A percentile compares a stretch with the other conserved stretches of the same genome.
Conservation (phyloP, 179 eudicot genomes). For the Spinacia oleracea region DNA sequence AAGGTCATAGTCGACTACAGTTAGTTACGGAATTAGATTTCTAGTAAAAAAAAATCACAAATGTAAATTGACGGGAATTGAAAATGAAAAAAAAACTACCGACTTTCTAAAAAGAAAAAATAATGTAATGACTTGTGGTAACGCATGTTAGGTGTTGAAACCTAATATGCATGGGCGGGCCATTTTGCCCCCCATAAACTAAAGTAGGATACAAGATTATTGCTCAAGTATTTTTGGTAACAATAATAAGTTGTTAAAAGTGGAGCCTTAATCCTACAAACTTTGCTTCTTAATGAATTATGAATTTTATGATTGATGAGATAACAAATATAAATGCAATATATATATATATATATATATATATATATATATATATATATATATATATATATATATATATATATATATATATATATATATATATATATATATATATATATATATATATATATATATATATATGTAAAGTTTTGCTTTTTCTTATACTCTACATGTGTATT, state of each 20-base stretch:
- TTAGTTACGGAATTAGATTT: not conserved
- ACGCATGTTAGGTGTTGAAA: conserved; percentile 16
- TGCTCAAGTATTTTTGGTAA: not conserved
- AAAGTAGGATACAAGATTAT: conserved; percentile 3
- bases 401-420: too few species aligned
- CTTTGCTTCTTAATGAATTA: conserved; percentile 7
- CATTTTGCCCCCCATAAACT: not conserved
- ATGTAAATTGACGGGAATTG: too few species aligned
- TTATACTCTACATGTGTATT: conserved; percentile 7
- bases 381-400: too few species aligned
- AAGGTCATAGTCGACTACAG: too few species aligned
- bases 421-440: too few species aligned
- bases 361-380: too few species aligned
- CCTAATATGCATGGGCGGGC: conserved; percentile 11
- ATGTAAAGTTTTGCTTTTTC: conserved; percentile 12
- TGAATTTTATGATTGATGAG: conserved; percentile 7
- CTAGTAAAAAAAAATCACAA: not conserved
- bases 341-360: too few species aligned
- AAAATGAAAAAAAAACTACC: not conserved
- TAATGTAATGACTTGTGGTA: not conserved
- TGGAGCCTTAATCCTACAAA: not conserved
- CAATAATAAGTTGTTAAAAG: not conserved
- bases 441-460: too few species aligned
- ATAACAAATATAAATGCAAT: conserved; percentile 8
- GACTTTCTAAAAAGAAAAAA: not conserved